Percentiles rank a stretch among this genome's conserved stretches.
phyloP scores from a whole-genome alignment of 768 basidiomycete species.

The Leccinum rimulosum region DNA sequence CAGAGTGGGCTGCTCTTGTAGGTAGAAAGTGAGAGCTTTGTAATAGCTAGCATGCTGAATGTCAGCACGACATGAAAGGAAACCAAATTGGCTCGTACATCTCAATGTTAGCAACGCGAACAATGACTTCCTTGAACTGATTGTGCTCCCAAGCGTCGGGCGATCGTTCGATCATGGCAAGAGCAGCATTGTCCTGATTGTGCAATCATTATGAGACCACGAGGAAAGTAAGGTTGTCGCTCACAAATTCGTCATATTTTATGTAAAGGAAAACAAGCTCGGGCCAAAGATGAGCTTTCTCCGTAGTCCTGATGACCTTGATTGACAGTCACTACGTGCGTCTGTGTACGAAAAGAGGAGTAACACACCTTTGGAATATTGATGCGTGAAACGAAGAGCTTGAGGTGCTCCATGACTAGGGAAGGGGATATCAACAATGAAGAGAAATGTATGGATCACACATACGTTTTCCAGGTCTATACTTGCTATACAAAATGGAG shows the following conservation, averaged over 20 bases:
- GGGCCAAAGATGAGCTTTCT: constrained; percentile 97
- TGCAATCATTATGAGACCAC: constrained; percentile 1
- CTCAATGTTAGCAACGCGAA: constrained; percentile 96
- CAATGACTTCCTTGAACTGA: constrained; percentile 98
- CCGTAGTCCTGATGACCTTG: constrained; percentile 89
- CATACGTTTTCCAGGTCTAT: constrained; percentile 88
- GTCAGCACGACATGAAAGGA: constrained; percentile 4
- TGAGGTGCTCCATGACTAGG: constrained; percentile 97
- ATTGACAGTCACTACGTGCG: neutral
- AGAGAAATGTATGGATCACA: constrained; percentile 9
- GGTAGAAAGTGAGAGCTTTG: constrained; percentile 91
- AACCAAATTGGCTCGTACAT: constrained; percentile 53
- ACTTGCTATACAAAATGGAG: constrained; percentile 90
- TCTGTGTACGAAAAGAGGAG: neutral
- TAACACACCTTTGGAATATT: constrained; percentile 86
- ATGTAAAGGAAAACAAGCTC: constrained; percentile 98
- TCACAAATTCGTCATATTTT: constrained; percentile 93
- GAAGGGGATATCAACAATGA: constrained; percentile 6
- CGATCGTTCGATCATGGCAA: constrained; percentile 98
- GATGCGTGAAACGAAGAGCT: constrained; percentile 91
- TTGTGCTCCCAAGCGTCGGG: constrained; percentile 99
- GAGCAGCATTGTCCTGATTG: constrained; percentile 85
- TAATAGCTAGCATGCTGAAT: constrained; percentile 63
- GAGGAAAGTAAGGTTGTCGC: constrained; percentile 19
- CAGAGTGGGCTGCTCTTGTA: constrained; percentile 89